Conservation (phyloP, 306 rosid genomes). For the Myrica gale region DNA sequence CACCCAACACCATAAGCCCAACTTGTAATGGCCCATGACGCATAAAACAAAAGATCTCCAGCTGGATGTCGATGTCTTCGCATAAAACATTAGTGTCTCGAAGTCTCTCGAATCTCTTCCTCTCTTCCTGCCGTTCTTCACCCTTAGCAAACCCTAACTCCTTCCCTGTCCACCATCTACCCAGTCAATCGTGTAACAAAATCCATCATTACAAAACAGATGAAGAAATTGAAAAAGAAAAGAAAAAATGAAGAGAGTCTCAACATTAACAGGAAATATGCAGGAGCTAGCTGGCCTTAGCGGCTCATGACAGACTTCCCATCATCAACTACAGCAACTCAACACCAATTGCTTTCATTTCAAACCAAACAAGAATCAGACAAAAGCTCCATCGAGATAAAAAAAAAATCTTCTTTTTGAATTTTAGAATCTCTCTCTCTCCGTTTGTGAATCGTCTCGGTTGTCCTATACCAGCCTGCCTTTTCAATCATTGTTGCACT, state of each 20-base stretch:
- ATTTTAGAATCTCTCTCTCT: slow-evolving; percentile 22
- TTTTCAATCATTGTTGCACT: slow-evolving; percentile 45
- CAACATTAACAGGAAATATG: slow-evolving; percentile 13
- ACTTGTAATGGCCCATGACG: no score
- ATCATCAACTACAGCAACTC: slow-evolving; percentile 10
- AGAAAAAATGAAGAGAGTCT: background rate
- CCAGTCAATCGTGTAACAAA: no score
- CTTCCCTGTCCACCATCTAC: no score
- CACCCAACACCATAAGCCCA: no score
- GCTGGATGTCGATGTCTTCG: no score
- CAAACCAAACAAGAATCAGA: slow-evolving; percentile 19
- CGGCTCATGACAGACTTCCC: background rate
- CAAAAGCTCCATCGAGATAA: slow-evolving; percentile 17
- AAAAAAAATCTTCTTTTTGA: slow-evolving; percentile 17
- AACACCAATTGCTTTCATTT: slow-evolving; percentile 14
- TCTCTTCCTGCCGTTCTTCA: no score
- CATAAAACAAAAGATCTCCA: no score
- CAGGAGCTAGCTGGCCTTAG: background rate
- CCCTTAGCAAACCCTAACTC: no score
- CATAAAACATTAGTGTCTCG: no score
- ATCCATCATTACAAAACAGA: slow-evolving; percentile 12
- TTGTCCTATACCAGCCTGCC: slow-evolving; percentile 33
- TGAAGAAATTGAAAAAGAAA: background rate
- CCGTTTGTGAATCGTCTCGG: no score
- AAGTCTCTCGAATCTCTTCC: no score